Evolutionary conservation across 768 basidiomycete species (phyloP).

Genomic region (Auricularia sp.): DNA sequence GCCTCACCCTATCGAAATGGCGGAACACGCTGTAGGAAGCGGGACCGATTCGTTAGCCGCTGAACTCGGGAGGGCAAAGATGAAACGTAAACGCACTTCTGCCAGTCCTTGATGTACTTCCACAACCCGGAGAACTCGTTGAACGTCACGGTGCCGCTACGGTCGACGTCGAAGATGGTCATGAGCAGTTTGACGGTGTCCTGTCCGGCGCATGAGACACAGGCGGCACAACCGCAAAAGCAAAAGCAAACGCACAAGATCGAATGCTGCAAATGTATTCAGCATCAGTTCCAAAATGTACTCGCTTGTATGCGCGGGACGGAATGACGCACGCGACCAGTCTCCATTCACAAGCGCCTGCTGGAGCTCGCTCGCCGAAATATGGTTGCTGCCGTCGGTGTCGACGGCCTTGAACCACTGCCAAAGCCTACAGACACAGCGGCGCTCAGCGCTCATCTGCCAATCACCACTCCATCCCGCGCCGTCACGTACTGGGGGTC

Average conservation of each 20-base stretch:
- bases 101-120: constrained; percentile 86
- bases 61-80: neutral
- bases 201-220: constrained; percentile 45
- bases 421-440: constrained; percentile 48
- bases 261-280: neutral
- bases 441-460: too few relatives aligned
- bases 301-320: too few relatives aligned
- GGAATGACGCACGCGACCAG: constrained; percentile 53
- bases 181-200: constrained; percentile 83
- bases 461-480: neutral
- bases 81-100: constrained; percentile 19
- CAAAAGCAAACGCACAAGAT: neutral
- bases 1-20: constrained; percentile 8
- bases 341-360: constrained; percentile 51
- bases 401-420: constrained; percentile 65
- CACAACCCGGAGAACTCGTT: constrained; percentile 67
- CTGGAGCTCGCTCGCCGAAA: constrained; percentile 52
- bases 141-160: constrained; percentile 71
- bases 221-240: neutral
- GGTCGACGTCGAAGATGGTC: constrained; percentile 70
- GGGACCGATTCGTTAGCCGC: neutral
- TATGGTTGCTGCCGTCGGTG: constrained; percentile 47
- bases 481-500: constrained; percentile 55
- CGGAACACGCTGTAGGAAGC: constrained; percentile 10
- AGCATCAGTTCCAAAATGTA: neutral